Evolutionary conservation across 768 basidiomycete genomes (phyloP), one percentile per base, ranked within the genome.

Genomic region (Mycena rosella): DNA sequence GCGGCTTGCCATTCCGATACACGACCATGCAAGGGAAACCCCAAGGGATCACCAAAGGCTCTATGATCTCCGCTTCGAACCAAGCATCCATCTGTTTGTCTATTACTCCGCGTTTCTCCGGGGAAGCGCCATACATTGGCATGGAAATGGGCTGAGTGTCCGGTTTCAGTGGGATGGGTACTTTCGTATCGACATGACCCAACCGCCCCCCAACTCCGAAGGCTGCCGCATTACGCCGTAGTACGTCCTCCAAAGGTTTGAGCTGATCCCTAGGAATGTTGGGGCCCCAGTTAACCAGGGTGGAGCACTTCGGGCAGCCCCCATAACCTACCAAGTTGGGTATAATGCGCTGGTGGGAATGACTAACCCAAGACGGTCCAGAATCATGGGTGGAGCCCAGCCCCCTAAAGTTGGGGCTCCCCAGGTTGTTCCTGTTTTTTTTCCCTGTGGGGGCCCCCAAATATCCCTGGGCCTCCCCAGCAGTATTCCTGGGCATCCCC

Each of bases 1-100:
- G 67, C 0, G 81, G 76, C 62, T 83, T 84, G 0, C 74, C 72
- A 36, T 83, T 81, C 0, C 78, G 63, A 57, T 83, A 83, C 0
- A 77, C 78, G 2, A 83, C 79, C 4, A 78, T 56, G 5, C 71
- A 73, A 0, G 60, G 49, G n/a, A 61, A 61, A 20, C 60, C 60
- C 60, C 60, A 61, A 24, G 63, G 68, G 48, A 78, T 80, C 3
- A 65, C 38, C 0, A 76, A 78, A 0, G 72, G 73, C 59, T 81
- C 78, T 15, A 81, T 79, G 6, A 81, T 73, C 6, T 69, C 75
- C 10, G 60, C 64, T 15, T 71, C 69, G 17, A 78, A 60, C 78
- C 78, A 79, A 2, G 62, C 42, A 9, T 77, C 69, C 42, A 77
- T 69, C 49, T 78, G 76, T 27, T 77, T 71, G 34, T 77, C 74